A percentile compares a stretch with the other conserved stretches of the same genome.
phyloP scores from a whole-genome alignment of 805 yeast genomes.

The Candida silvatica region DNA sequence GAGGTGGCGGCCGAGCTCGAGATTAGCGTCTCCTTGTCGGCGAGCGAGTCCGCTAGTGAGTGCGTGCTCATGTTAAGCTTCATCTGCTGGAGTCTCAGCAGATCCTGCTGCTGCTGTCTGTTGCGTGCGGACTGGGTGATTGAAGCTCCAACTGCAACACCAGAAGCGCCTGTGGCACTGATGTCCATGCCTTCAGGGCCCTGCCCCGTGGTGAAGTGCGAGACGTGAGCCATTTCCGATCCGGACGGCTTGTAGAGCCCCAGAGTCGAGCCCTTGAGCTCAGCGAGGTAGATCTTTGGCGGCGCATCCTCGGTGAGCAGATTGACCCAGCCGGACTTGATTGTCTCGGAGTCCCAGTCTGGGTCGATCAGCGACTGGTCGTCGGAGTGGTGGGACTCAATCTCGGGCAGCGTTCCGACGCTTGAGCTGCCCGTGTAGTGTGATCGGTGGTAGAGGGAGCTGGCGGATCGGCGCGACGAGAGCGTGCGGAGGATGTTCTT shows the following conservation, averaged over 20 bases:
- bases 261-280: slow-evolving; percentile 60
- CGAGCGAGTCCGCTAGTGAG: too few relatives aligned
- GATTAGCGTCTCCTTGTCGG: too few relatives aligned
- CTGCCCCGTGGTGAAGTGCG: not conserved
- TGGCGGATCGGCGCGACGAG: not conserved
- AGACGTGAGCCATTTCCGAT: slow-evolving; percentile 26
- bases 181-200: not conserved
- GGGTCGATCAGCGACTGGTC: slow-evolving; percentile 17
- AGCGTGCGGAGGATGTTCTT: not conserved
- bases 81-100: not conserved
- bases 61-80: too few relatives aligned
- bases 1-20: too few relatives aligned
- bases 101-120: not conserved
- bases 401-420: too few relatives aligned
- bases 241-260: slow-evolving; percentile 53
- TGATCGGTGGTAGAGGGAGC: not conserved
- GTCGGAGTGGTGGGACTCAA: too few relatives aligned
- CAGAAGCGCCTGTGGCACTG: not conserved
- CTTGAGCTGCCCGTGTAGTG: too few relatives aligned
- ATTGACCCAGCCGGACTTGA: slow-evolving; percentile 57
- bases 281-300: slow-evolving; percentile 49
- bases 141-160: not conserved
- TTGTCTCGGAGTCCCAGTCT: slow-evolving; percentile 25
- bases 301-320: slow-evolving; percentile 29
- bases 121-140: not conserved